phyloP scores from a whole-genome alignment of 1,284 basidiomycete genomes.

The Tilletia walkeri region DNA sequence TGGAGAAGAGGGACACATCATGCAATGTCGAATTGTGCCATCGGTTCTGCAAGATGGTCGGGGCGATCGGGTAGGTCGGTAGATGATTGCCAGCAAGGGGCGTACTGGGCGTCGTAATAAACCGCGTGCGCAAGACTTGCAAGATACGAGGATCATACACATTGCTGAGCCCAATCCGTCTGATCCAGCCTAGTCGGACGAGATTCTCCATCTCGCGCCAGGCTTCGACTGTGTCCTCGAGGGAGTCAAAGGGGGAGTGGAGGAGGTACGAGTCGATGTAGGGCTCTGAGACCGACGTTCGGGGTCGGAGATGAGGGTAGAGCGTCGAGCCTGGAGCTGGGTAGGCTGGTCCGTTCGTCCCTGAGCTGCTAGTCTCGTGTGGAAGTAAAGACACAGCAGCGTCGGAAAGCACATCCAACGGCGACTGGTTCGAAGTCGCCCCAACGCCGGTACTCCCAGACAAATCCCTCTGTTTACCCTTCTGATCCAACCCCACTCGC shows the following conservation, averaged over 20 bases:
- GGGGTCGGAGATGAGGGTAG: slow-evolving; percentile 4
- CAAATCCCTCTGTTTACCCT: slow-evolving; percentile 15
- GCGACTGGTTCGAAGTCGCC: not conserved
- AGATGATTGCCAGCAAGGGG: slow-evolving; percentile 17
- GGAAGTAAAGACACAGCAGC: slow-evolving; percentile 3
- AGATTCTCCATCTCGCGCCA: slow-evolving; percentile 49
- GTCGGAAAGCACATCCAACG: not conserved
- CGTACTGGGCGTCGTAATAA: slow-evolving; percentile 16
- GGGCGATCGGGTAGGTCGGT: slow-evolving; percentile 27
- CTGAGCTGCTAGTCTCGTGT: not conserved
- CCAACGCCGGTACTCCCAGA: not conserved
- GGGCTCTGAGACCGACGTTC: slow-evolving; percentile 21
- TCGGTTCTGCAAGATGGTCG: slow-evolving; percentile 46
- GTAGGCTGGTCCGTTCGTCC: not conserved
- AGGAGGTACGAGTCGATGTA: slow-evolving; percentile 50
- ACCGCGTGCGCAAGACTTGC: slow-evolving; percentile 25
- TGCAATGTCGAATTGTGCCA: slow-evolving; percentile 52
- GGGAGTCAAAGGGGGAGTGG: slow-evolving; percentile 42
- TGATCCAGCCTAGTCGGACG: slow-evolving; percentile 40
- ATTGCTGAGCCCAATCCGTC: slow-evolving; percentile 45
- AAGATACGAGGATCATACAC: slow-evolving; percentile 51
- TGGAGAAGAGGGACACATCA: slow-evolving; percentile 47
- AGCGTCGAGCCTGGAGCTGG: slow-evolving; percentile 8
- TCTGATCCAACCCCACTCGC: slow-evolving; percentile 1
- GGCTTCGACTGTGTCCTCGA: slow-evolving; percentile 44